Conservation (phyloP, 305 asterid species). For the Fraxinus platypoda region DNA sequence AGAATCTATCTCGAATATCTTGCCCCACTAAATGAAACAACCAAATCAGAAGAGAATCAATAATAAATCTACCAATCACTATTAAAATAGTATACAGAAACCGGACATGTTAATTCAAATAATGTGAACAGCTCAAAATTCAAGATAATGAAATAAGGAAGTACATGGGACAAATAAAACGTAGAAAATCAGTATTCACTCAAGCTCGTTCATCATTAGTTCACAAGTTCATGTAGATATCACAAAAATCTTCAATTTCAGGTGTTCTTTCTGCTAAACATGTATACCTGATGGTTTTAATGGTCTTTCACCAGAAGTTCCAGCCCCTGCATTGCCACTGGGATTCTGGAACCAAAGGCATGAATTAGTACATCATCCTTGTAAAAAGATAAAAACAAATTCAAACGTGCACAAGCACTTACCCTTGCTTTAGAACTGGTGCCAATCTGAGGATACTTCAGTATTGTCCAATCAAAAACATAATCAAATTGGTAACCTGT, state of each 20-base stretch:
- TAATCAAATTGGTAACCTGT: conserved; percentile 94
- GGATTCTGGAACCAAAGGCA: conserved; percentile 55
- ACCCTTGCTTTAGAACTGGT: conserved; percentile 77
- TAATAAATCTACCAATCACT: conserved; percentile 6
- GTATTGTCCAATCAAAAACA: conserved; percentile 91
- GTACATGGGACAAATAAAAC: neutral
- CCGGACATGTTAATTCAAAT: neutral
- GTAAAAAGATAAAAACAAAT: conserved; percentile 10
- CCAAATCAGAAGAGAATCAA: conserved; percentile 14
- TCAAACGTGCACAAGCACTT: conserved; percentile 20
- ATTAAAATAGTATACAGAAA: neutral
- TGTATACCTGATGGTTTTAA: conserved; percentile 72
- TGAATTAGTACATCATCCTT: conserved; percentile 6
- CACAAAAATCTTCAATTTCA: neutral
- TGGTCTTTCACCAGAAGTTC: conserved; percentile 80
- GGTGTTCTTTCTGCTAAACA: conserved; percentile 8
- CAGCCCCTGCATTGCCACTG: conserved; percentile 67
- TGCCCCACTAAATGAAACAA: conserved; percentile 50
- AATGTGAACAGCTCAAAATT: neutral
- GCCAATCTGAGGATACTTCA: conserved; percentile 92
- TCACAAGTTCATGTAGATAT: neutral
- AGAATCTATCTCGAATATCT: conserved; percentile 77
- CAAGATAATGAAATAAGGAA: neutral
- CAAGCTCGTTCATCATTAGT: neutral
- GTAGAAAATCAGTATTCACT: neutral